Conservation (phyloP, 768 basidiomycete genomes). For the Auricularia cornea region DNA sequence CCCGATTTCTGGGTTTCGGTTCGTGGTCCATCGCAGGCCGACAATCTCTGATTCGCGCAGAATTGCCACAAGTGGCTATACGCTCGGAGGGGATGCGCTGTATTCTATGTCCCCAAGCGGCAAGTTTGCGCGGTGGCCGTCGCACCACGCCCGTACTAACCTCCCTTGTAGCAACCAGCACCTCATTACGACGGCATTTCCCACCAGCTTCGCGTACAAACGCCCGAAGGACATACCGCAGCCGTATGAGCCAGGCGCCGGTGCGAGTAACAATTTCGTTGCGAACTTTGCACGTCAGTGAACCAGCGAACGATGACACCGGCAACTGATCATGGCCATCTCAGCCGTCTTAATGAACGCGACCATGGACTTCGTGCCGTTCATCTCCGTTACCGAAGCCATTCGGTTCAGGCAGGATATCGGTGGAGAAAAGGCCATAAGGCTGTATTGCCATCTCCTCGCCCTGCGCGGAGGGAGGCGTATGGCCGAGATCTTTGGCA, state of each 20-base stretch:
- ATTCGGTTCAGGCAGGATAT: constrained; percentile 63
- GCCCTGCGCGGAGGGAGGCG: constrained; percentile 57
- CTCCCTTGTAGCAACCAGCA: constrained; percentile 48
- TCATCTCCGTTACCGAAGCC: constrained; percentile 45
- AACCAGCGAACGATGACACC: constrained; percentile 27
- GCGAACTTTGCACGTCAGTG: not conserved
- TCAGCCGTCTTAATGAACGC: constrained; percentile 20
- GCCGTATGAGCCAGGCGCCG: constrained; percentile 36
- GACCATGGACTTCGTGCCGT: constrained; percentile 48
- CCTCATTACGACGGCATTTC: constrained; percentile 49
- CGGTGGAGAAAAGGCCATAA: constrained; percentile 70
- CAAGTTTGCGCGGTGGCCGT: constrained; percentile 16
- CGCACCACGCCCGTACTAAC: not conserved
- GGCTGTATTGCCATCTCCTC: constrained; percentile 57
- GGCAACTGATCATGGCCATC: constrained; percentile 23
- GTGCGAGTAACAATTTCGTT: constrained; percentile 13
- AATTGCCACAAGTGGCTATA: constrained; percentile 86
- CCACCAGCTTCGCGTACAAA: constrained; percentile 45
- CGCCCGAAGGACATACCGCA: constrained; percentile 31
- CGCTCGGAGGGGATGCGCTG: constrained; percentile 55
- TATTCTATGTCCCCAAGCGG: constrained; percentile 67
- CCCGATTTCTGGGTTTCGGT: constrained; percentile 81
- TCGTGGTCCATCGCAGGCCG: constrained; percentile 13
- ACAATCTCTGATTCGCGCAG: constrained; percentile 22
- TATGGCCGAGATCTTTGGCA: constrained; percentile 54